These are phyloP conservation scores for Solanum gracilifrons DNA, from an alignment of 257 asterid genomes.

Conservation along the genomic window DNA sequence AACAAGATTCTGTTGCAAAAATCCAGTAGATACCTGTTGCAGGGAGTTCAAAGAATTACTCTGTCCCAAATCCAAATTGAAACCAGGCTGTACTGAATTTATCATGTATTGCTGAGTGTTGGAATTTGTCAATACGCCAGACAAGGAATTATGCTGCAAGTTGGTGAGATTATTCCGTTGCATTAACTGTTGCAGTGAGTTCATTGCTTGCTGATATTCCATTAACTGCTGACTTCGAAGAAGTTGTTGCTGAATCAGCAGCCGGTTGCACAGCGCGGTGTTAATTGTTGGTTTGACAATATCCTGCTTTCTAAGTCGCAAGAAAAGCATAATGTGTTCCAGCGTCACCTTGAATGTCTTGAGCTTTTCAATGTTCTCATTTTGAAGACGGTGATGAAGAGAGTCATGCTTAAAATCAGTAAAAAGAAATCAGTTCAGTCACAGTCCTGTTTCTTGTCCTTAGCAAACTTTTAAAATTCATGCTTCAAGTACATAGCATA, in stretches of 20 bases:
- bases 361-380: conserved; percentile 66
- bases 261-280: conserved; percentile 12
- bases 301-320: conserved; percentile 50
- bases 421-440: not conserved
- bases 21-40: conserved; percentile 60
- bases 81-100: conserved; percentile 46
- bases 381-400: conserved; percentile 58
- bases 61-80: conserved; percentile 54
- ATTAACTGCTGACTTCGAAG: conserved; percentile 51
- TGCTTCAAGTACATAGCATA: not conserved
- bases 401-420: conserved; percentile 55
- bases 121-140: conserved; percentile 37
- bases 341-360: conserved; percentile 48
- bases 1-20: conserved; percentile 67
- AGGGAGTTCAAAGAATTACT: conserved; percentile 51
- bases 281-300: conserved; percentile 7
- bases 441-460: not conserved
- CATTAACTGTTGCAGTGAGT: conserved; percentile 22
- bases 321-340: conserved; percentile 53
- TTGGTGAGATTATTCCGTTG: conserved; percentile 35
- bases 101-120: conserved; percentile 61
- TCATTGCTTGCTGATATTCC: conserved; percentile 43
- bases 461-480: not conserved
- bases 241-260: conserved; percentile 40
- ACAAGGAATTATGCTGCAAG: conserved; percentile 54